A percentile compares a stretch with the other conserved stretches of the same genome.
Conservation (phyloP, 768 basidiomycete species). For the Crassisporium funariophilum region DNA sequence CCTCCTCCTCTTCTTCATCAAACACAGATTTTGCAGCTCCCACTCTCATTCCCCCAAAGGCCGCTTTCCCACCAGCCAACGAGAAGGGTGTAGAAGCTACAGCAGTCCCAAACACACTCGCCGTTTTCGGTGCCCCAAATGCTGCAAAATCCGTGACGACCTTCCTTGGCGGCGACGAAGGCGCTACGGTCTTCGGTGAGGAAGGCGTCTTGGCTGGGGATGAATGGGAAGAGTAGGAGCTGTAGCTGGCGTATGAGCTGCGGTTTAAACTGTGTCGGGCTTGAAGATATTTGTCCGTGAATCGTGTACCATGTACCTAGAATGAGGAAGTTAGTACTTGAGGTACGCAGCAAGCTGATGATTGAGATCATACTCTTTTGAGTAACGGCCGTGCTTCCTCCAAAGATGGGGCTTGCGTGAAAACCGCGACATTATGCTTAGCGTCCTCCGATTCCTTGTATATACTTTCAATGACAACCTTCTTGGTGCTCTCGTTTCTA, state of each 20-base stretch:
- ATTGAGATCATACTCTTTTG: conserved; percentile 61
- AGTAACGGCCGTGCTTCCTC: conserved; percentile 75
- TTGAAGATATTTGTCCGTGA: conserved; percentile 94
- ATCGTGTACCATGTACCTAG: conserved; percentile 92
- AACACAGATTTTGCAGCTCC: conserved; percentile 35
- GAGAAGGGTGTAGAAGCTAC: conserved; percentile 82
- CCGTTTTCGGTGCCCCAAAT: conserved; percentile 73
- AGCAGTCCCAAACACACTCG: conserved; percentile 83
- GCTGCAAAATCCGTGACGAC: conserved; percentile 88
- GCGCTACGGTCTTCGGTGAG: conserved; percentile 39
- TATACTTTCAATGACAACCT: conserved; percentile 94
- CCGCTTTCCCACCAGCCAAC: conserved; percentile 76
- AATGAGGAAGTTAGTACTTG: conserved; percentile 7
- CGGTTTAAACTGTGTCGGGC: conserved; percentile 63
- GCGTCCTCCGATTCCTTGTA: conserved; percentile 91
- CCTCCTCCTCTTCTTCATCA: conserved; percentile 77
- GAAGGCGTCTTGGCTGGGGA: conserved; percentile 44
- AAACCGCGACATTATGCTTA: conserved; percentile 86
- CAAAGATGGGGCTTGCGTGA: conserved; percentile 71
- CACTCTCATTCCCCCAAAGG: conserved; percentile 77
- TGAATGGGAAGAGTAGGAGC: conserved; percentile 47
- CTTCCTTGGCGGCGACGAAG: conserved; percentile 78
- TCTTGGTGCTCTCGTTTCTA: conserved; percentile 96
- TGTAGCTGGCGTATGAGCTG: conserved; percentile 52
- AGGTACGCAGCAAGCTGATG: conserved; percentile 7